Percentiles rank a stretch among this genome's conserved stretches.
These are phyloP conservation scores for Cyclocybe aegerita DNA, from an alignment of 768 basidiomycete species.

Conservation along the genomic window DNA sequence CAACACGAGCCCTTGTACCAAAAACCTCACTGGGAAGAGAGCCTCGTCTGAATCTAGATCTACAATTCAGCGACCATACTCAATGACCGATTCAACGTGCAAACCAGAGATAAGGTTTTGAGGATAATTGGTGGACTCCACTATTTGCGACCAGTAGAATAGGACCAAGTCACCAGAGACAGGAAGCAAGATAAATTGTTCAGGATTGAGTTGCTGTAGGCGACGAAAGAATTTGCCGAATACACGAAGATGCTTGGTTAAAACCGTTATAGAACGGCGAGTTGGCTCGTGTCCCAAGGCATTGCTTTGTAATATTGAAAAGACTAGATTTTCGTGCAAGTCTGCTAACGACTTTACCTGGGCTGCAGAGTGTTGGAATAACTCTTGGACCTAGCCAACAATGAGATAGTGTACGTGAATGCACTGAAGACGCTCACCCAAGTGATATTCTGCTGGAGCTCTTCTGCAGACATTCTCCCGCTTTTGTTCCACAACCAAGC, in stretches of 20 bases:
- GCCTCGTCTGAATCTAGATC: slow-evolving; percentile 57
- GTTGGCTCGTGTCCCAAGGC: slow-evolving; percentile 33
- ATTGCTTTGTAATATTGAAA: slow-evolving; percentile 37
- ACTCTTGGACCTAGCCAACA: slow-evolving; percentile 48
- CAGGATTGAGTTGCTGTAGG: slow-evolving; percentile 58
- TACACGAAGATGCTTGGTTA: slow-evolving; percentile 67
- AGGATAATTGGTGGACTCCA: slow-evolving; percentile 61
- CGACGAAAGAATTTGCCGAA: slow-evolving; percentile 84
- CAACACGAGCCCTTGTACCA: slow-evolving; percentile 83
- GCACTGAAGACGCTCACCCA: slow-evolving; percentile 44
- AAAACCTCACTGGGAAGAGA: slow-evolving; percentile 72
- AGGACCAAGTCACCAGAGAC: slow-evolving; percentile 65
- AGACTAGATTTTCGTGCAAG: slow-evolving; percentile 54
- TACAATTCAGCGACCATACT: background rate
- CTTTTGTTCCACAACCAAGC: slow-evolving; percentile 69
- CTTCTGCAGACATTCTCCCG: slow-evolving; percentile 41
- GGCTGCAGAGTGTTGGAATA: slow-evolving; percentile 59
- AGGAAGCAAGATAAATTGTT: slow-evolving; percentile 64
- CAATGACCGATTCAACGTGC: background rate
- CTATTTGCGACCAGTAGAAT: slow-evolving; percentile 82
- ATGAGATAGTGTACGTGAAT: background rate
- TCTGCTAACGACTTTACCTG: slow-evolving; percentile 58
- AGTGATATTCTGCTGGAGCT: slow-evolving; percentile 40
- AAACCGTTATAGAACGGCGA: slow-evolving; percentile 46
- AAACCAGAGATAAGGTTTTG: slow-evolving; percentile 57